A percentile compares a stretch with the other conserved stretches of the same genome.
Evolutionary conservation across 164 flowering plant genomes (phyloP).

Genomic region (Kalanchoe fedtschenkoi): DNA sequence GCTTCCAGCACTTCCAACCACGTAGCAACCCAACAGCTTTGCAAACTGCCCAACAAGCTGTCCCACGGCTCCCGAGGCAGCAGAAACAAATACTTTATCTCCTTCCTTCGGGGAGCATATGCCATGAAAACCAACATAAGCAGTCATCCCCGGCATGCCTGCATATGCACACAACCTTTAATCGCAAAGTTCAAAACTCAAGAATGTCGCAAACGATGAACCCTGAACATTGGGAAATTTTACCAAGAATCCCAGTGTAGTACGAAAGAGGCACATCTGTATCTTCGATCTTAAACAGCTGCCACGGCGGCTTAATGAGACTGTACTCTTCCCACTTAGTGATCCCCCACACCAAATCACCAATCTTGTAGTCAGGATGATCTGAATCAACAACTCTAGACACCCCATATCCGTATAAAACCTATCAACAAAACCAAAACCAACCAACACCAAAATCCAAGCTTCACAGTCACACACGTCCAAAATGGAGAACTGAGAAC

Average conservation of each 20-base stretch:
- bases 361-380: constrained; percentile 4
- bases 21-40: constrained; percentile 22
- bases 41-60: constrained; percentile 30
- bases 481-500: neutral
- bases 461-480: neutral
- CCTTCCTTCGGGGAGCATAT: constrained; percentile 28
- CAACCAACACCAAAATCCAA: neutral
- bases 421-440: neutral
- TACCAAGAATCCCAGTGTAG: constrained; percentile 6
- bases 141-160: constrained; percentile 38
- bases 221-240: constrained; percentile 27
- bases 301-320: neutral
- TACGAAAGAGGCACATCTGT: neutral
- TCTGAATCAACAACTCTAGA: constrained; percentile 5
- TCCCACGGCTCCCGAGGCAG: too few species aligned
- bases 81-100: constrained; percentile 22
- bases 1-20: constrained; percentile 32
- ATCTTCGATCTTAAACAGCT: neutral
- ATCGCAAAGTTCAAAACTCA: neutral
- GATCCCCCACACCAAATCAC: constrained; percentile 6
- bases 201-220: constrained; percentile 20
- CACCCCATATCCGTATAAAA: constrained; percentile 1
- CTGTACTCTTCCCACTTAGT: constrained; percentile 5
- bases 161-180: neutral
- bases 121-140: constrained; percentile 25